Base-by-base conservation (phyloP, 2,329 filamentous ascomycete species). In the Graphium sp. region DNA sequence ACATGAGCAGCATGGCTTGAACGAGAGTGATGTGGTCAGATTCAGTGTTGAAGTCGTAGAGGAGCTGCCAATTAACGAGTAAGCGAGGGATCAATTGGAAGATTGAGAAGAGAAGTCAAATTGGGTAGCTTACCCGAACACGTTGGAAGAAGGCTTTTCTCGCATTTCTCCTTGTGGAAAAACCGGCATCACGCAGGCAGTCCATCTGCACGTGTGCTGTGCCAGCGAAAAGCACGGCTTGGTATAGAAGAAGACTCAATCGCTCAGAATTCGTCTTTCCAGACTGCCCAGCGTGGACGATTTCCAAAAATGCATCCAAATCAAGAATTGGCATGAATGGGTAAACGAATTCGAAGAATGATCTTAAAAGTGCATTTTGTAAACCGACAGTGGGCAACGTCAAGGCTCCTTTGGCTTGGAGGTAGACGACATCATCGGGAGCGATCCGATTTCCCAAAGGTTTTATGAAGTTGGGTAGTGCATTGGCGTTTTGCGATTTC, bases 1-100 rank as follows among this genome's bases (percentile, higher is more conserved):
- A 75, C 62, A 78, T 66, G 24, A 78, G 53, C 11, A 78, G 52
- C 11, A 77, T 48, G 3, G 71, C 63, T 43, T 78, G 73, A 11
- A 77, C 68, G 6, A 77, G 51, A 2, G 66, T 66, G 27, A 76
- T 69, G 14, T 72, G 62, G 42, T 78, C 72, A n/a, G 64, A 57
- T 42, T 78, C 73, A 40, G 73, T 72, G 40, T 78, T 72, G 33
- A 78, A 74, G 40, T 76, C 72, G 44, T 77, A 77, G 12, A 78
- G 51, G 2, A 74, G 56, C 53, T 66, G 41, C 37, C 25, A n/a
- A 24, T 7, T 18, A 12, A 9, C 19, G 15, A 8, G 27, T 7
- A n/a, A n/a, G n/a, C n/a, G n/a, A 26, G 21, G 4, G 17, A 11
- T 18, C 49, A 10, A 5, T n/a, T 14, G 7, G 17, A n/a, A 5